Base-by-base conservation (phyloP, 2,329 filamentous ascomycete genomes). In the Emmonsiellopsis sp. region DNA sequence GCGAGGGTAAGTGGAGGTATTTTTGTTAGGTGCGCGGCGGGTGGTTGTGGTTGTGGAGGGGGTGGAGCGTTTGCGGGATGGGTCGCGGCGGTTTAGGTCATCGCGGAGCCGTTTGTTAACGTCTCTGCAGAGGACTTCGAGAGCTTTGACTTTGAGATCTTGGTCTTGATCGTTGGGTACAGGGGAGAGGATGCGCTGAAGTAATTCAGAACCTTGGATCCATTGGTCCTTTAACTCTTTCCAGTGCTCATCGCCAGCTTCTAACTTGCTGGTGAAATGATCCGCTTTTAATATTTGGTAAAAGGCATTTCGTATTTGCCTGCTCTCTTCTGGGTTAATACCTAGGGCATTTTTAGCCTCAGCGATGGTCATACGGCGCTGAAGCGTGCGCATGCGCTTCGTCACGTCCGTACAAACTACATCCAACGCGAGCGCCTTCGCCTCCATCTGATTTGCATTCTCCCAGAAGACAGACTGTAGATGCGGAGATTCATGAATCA, bases 351-450 rank as follows among this genome's bases (percentile, higher is more conserved):
- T 87, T 66, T 89, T 91, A 4, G 86, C 87, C 55, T 90, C 84
- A 1, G 82, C 78, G 44, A 92, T 79, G 0, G 82, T 84, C 78
- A 92, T 83, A n/a, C 80, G 76, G 36, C 75, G 77, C 48, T 83
- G 80, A 54, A 82, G 65, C 10, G 74, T 81, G 61, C 88, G 81
- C 75, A 91, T 84, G 17, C 86, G 77, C 69, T 93, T 93, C 1
- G 87, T 91, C 33, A 92, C 86, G 69, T 92, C 87, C 32, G 82
- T 85, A 63, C 86, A 90, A 27, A 94, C 84, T 45, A 89, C 80
- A 65, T 94, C 88, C 5, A 94, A 72, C 0, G 87, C 86, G 45
- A 88, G 74, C 39, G 77, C 77, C 64, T 84, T 87, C 42, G 77
- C 74, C 43, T 86, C 82, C 13, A 79, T 67, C 21, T 83, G 74